These are phyloP conservation scores for Dioscorea alata DNA, from an alignment of 106 monocot genomes.

Conservation along the genomic window DNA sequence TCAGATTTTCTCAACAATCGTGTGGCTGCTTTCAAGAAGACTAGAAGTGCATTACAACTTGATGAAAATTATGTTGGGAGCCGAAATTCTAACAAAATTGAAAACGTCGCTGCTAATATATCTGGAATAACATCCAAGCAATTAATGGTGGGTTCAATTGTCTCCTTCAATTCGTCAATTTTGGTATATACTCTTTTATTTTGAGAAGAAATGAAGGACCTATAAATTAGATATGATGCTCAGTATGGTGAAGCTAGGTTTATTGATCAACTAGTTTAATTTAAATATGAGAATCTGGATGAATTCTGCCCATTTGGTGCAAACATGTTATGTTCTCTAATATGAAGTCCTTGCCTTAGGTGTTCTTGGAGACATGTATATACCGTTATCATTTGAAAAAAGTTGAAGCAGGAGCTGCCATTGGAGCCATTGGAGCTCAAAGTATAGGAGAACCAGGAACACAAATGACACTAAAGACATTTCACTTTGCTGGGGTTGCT, in stretches of 20 bases:
- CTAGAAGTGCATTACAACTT: conserved; percentile 45
- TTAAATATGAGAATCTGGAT: too few species aligned
- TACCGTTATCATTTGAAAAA: conserved; percentile 77
- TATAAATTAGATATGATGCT: too few species aligned
- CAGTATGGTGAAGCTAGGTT: too few species aligned
- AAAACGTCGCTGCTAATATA: conserved; percentile 53
- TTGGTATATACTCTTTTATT: too few species aligned
- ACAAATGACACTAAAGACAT: conserved; percentile 98
- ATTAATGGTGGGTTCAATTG: conserved; percentile 50
- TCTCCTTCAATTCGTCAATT: not conserved
- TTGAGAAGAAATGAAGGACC: too few species aligned
- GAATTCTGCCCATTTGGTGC: too few species aligned
- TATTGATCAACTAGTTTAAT: too few species aligned
- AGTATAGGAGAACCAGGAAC: conserved; percentile 99
- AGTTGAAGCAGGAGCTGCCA: conserved; percentile 79
- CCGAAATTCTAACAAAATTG: conserved; percentile 23
- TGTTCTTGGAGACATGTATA: conserved; percentile 90
- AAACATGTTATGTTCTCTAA: not conserved
- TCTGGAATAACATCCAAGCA: conserved; percentile 82
- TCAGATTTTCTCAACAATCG: conserved; percentile 43
- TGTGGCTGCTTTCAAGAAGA: conserved; percentile 28
- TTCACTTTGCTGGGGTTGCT: conserved; percentile 99
- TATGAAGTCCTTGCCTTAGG: conserved; percentile 23
- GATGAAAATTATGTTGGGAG: conserved; percentile 34
- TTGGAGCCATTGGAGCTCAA: conserved; percentile 96